Evolutionary conservation across 2,329 filamentous ascomycete species (phyloP).

Genomic region (Cercospora zeae-maydis): DNA sequence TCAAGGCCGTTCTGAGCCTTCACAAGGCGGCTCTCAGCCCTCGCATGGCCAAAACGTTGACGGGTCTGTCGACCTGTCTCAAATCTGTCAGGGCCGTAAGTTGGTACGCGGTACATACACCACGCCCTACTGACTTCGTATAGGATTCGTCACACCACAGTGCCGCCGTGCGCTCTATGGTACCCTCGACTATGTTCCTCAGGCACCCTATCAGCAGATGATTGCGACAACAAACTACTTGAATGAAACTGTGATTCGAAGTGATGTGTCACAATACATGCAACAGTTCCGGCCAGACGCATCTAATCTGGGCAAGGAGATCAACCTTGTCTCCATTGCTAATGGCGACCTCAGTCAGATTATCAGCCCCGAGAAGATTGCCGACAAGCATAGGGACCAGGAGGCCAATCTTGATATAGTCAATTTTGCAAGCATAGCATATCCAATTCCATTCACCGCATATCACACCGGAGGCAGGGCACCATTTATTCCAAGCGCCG

Average conservation of each 20-base stretch:
- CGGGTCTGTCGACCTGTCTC: neutral
- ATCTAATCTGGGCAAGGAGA: constrained; percentile 46
- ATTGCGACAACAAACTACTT: constrained; percentile 50
- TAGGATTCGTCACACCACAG: constrained; percentile 50
- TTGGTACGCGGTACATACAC: neutral
- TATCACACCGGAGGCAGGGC: constrained; percentile 60
- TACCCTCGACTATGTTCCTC: constrained; percentile 52
- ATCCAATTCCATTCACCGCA: constrained; percentile 53
- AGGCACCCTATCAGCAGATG: constrained; percentile 42
- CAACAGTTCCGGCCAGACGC: constrained; percentile 51
- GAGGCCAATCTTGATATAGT: constrained; percentile 66
- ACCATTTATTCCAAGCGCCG: constrained; percentile 50
- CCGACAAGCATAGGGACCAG: constrained; percentile 25
- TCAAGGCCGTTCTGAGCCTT: no score
- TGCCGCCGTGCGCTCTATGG: constrained; percentile 55
- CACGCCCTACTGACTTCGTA: constrained; percentile 47
- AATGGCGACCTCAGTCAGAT: constrained; percentile 51
- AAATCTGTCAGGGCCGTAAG: constrained; percentile 4
- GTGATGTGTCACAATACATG: constrained; percentile 58
- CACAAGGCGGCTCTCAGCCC: neutral
- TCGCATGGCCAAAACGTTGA: neutral
- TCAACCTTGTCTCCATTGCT: constrained; percentile 57
- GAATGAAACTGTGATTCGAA: constrained; percentile 48
- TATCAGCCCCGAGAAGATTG: constrained; percentile 35
- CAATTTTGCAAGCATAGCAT: constrained; percentile 55